Conservation (phyloP, 441 rosid species). For the Gossypium armourianum region DNA sequence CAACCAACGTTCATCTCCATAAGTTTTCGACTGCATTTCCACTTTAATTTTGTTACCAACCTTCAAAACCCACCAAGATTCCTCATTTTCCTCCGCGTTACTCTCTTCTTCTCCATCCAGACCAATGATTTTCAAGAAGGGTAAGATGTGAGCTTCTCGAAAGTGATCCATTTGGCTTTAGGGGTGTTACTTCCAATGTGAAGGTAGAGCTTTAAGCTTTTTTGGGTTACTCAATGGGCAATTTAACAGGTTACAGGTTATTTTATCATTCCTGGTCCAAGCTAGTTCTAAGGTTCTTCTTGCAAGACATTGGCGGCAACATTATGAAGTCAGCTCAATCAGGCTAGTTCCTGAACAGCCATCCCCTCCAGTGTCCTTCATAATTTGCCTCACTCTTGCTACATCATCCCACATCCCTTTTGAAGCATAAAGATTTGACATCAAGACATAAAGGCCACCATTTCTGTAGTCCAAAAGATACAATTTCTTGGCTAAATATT, state of each 20-base stretch:
- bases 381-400: conserved; percentile 53
- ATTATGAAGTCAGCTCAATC: conserved; percentile 23
- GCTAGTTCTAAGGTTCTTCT: conserved; percentile 14
- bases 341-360: conserved; percentile 60
- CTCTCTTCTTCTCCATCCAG: conserved; percentile 31
- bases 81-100: conserved; percentile 26
- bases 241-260: neutral
- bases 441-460: conserved; percentile 70
- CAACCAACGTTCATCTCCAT: conserved; percentile 64
- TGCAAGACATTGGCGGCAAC: neutral
- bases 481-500: conserved; percentile 59
- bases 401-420: conserved; percentile 62
- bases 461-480: conserved; percentile 47
- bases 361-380: conserved; percentile 61
- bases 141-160: conserved; percentile 29
- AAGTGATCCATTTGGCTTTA: too few relatives aligned
- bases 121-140: conserved; percentile 28
- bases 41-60: conserved; percentile 52
- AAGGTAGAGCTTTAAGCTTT: too few relatives aligned
- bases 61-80: conserved; percentile 62
- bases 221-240: neutral
- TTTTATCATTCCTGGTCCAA: neutral
- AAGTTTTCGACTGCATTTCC: conserved; percentile 62
- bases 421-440: conserved; percentile 76
- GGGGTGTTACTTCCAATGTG: too few relatives aligned